Base-by-base conservation (phyloP, 2,329 filamentous ascomycete species). In the Catunica adiposa region DNA sequence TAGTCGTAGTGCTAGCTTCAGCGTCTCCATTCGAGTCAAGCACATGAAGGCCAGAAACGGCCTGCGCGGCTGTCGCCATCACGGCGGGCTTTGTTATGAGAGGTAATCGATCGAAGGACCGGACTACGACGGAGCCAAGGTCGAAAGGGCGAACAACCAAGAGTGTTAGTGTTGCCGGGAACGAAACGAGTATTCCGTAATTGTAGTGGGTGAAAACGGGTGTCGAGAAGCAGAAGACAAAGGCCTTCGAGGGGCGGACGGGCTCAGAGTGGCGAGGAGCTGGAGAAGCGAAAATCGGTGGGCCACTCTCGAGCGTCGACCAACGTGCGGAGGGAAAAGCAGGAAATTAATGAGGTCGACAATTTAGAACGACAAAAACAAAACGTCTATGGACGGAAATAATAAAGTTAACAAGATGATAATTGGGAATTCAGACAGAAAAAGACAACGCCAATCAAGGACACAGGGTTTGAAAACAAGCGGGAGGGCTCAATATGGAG, bases 1-100 rank as follows among this genome's bases (percentile, higher is more conserved):
- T 97, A 40, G 89, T 96, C 54, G 85, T 75, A 66, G 81, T 82
- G 66, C 84, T 86, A 63, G 82, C 80, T 62, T 78, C 77, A 60
- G 72, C 71, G 63, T 77, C 76, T 60, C 70, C 69, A 52, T 68
- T 64, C 58, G 71, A 67, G 60, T 70, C 69, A 58, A 65, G 65
- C 53, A 75, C 72, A 59, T 74, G 71, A 62, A 73, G 71, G 61
- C 73, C 72, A 62, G 71, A 69, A 62, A 71, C 68, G 65, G 71
- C 69, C 62, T 75, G 69, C 63, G 72, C 72, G 64, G 73, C 72
- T 62, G 75, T 73, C 63, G 76, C 74, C 76, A 80, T 80, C 54
- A 61, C 61, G 15, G 38, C 17, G 51, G 54, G 44, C 40, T 56
- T 54, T 56, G 56, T 58, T 48, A 48, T 48, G 44, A 59, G 60